phyloP scores from a whole-genome alignment of 2,329 filamentous ascomycete genomes.

The Arachnomyces sp. region DNA sequence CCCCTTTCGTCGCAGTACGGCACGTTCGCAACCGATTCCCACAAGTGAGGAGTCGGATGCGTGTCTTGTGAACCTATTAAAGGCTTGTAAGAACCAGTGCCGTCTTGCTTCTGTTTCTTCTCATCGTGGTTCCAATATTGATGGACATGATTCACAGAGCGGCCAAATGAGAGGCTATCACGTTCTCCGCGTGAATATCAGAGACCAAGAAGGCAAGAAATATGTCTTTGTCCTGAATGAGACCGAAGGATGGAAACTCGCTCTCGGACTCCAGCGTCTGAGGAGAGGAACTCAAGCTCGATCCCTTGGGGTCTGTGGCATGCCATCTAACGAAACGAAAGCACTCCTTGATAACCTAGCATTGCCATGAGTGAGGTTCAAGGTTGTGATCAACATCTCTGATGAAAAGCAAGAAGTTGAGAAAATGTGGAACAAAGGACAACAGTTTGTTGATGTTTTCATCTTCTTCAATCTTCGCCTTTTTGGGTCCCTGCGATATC shows the following conservation, averaged over 20 bases:
- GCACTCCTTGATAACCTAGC: conserved; percentile 33
- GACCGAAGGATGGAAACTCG: conserved; percentile 56
- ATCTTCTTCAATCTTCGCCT: background rate
- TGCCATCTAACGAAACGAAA: conserved; percentile 41
- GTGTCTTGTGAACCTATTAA: conserved; percentile 56
- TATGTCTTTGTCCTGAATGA: conserved; percentile 56
- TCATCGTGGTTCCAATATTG: conserved; percentile 33
- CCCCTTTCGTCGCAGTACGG: conserved; percentile 37
- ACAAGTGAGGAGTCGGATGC: conserved; percentile 59
- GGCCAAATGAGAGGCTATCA: conserved; percentile 43
- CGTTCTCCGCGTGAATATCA: conserved; percentile 50
- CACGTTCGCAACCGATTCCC: conserved; percentile 46
- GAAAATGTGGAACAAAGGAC: too few relatives aligned
- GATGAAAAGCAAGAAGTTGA: too few relatives aligned
- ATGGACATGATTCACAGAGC: conserved; percentile 26
- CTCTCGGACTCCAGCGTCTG: conserved; percentile 50
- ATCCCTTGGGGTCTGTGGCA: conserved; percentile 45
- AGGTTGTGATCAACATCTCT: too few relatives aligned
- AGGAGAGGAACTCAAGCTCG: conserved; percentile 50
- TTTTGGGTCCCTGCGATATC: conserved; percentile 1
- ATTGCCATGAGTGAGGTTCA: conserved; percentile 21
- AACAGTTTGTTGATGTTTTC: background rate
- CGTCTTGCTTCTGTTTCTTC: conserved; percentile 37
- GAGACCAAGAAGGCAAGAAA: conserved; percentile 53
- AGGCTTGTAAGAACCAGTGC: conserved; percentile 59